These are phyloP conservation scores for Sequoiadendron giganteum DNA, from an alignment of 75 land plant species.

Conservation along the genomic window DNA sequence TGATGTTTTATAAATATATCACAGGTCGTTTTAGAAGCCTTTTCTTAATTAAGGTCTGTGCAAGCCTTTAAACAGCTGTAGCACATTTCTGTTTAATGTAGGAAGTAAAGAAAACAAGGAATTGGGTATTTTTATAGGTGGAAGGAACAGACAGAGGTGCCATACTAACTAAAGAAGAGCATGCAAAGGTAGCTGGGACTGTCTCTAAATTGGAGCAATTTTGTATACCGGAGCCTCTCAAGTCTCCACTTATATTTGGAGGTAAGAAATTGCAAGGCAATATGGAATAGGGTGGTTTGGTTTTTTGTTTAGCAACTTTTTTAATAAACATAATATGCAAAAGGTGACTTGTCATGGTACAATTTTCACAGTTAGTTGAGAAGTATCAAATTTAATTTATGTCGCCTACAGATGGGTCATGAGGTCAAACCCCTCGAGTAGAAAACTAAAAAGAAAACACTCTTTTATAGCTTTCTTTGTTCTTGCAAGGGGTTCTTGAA, in stretches of 20 bases:
- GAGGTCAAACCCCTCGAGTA: background rate
- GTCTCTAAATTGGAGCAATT: conserved; percentile 49
- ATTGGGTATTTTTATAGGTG: conserved; percentile 40
- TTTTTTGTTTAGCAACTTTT: background rate
- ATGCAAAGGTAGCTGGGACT: conserved; percentile 48
- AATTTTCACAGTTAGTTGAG: background rate
- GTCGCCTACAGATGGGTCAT: background rate
- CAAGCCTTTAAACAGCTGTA: background rate
- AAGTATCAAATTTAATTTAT: background rate
- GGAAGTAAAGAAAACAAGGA: background rate
- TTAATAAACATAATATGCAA: too few relatives aligned
- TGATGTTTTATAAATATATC: background rate
- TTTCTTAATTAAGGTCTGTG: background rate
- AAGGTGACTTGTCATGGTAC: background rate
- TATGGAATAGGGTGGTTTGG: background rate
- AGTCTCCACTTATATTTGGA: conserved; percentile 91
- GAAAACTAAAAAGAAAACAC: background rate
- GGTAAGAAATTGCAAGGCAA: conserved; percentile 38
- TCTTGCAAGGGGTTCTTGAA: background rate
- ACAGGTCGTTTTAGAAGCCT: too few relatives aligned
- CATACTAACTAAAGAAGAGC: conserved; percentile 42
- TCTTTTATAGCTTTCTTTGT: background rate
- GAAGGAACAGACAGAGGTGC: conserved; percentile 74
- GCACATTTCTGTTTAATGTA: background rate
- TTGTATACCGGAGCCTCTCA: conserved; percentile 77